These are phyloP conservation scores for Rosa lucieae DNA, from an alignment of 306 rosid species.

Conservation along the genomic window DNA sequence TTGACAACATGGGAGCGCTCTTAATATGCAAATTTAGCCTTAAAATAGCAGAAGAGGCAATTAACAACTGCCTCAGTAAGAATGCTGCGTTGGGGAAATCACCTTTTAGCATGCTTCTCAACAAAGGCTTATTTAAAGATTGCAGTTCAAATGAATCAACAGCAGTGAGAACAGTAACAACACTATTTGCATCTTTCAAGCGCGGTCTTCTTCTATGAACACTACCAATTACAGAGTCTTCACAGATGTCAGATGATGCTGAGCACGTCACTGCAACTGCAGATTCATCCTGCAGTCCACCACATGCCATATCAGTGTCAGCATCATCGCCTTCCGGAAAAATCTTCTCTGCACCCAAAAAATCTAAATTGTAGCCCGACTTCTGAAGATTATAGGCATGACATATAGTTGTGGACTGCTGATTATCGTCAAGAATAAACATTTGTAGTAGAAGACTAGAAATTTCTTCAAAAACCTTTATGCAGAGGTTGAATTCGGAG, in stretches of 20 bases:
- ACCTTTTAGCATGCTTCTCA: constrained; percentile 66
- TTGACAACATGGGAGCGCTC: constrained; percentile 42
- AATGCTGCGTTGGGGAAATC: constrained; percentile 56
- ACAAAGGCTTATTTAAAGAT: constrained; percentile 50
- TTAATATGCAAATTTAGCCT: constrained; percentile 53
- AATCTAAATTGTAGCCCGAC: constrained; percentile 17
- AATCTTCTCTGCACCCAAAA: constrained; percentile 24
- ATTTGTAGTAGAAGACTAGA: constrained; percentile 40
- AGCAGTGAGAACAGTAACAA: constrained; percentile 42
- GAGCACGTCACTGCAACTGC: constrained; percentile 35
- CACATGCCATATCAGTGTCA: constrained; percentile 34
- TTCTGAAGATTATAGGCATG: constrained; percentile 38
- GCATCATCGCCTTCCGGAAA: constrained; percentile 16
- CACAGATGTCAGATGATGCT: constrained; percentile 34
- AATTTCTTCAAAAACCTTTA: constrained; percentile 42
- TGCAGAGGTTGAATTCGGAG: constrained; percentile 52
- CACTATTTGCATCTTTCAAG: constrained; percentile 36
- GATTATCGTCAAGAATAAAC: constrained; percentile 44
- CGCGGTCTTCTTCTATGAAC: constrained; percentile 29
- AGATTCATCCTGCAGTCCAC: constrained; percentile 23
- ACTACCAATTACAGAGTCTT: constrained; percentile 26
- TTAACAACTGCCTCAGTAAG: constrained; percentile 68
- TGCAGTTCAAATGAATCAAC: constrained; percentile 46
- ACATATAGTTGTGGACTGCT: constrained; percentile 31
- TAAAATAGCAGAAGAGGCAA: constrained; percentile 67